phyloP scores from a whole-genome alignment of 129 eudicot genomes.

The Ambrosia artemisiifolia region DNA sequence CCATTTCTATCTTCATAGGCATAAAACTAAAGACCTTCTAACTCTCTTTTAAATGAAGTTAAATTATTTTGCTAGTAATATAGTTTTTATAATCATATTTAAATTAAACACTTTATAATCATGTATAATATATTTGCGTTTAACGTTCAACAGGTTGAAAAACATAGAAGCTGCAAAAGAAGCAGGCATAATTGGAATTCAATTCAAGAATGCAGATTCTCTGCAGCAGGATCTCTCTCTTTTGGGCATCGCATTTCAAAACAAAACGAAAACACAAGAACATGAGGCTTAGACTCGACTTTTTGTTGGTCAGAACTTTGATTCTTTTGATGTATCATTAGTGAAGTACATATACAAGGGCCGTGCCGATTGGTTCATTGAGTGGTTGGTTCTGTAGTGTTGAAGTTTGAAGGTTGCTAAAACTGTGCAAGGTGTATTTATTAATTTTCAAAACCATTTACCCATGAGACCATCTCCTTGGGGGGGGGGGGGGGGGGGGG shows the following conservation, averaged over 20 bases:
- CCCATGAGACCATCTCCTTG: neutral
- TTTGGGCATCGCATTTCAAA: conserved; percentile 49
- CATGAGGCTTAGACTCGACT: neutral
- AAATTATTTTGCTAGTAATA: neutral
- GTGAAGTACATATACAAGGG: neutral
- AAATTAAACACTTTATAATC: neutral
- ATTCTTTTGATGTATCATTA: neutral
- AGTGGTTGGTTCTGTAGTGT: conserved; percentile 1
- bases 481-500: too few relatives aligned
- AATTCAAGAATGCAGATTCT: conserved; percentile 61
- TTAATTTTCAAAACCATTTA: too few relatives aligned
- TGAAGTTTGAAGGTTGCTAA: neutral
- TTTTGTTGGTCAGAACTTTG: neutral
- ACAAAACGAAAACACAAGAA: conserved; percentile 14
- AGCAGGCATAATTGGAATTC: conserved; percentile 67
- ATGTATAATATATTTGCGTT: neutral
- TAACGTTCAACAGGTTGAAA: conserved; percentile 49
- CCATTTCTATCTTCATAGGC: too few relatives aligned
- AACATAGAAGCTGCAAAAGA: conserved; percentile 81
- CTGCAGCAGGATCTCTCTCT: conserved; percentile 59
- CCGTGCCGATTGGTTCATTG: neutral
- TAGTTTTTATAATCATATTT: neutral
- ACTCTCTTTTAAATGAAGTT: neutral
- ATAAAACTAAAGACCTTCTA: neutral
- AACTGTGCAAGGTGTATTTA: too few relatives aligned